Base-by-base conservation (phyloP, 495 filamentous ascomycete species). In the Delitschia confertaspora region DNA sequence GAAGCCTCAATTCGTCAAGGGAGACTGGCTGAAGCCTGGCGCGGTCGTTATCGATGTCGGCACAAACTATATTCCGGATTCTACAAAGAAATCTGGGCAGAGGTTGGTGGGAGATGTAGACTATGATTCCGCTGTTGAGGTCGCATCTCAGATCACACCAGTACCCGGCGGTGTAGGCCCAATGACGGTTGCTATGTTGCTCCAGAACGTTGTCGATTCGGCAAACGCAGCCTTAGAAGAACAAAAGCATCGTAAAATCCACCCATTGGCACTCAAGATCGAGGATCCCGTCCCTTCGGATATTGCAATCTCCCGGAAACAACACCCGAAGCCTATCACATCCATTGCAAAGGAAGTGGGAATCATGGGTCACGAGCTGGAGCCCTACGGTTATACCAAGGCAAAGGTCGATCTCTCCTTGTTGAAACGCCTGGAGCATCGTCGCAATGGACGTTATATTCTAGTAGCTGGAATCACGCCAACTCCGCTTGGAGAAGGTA, bases 131-230 rank as follows among this genome's bases (percentile, higher is more conserved):
- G 88, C 87, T 27, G 74, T 73, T 13, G 71, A 91, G 55, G 82
- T 95, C 33, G 91, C 88, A 16, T 94, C 88, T n/a, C 77, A 82
- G 48, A 96, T 98, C 56, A 98, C 93, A 1, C 91, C 91, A 2
- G 91, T 98, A 24, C 91, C 93, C 1, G 91, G 91, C 45, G 91
- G 91, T 59, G 91, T 96, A 44, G 91, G 91, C 3, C 91, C 91
- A 26, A 96, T 96, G 88, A 98, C 91, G 9, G 87, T 98, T 38
- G 91, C 91, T 23, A 96, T 96, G 83, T 73, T 98, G 13, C 61
- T 98, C 46, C 81, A 94, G 63, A 98, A 98, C 59, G 88, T 96
- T 18, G 82, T 96, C 26, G 76, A 84, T 49, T 74, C 88, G 16
- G 80, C 89, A 21, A 82, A 79, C 20, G 67, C 72, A 35, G 88